A percentile compares a stretch with the other conserved stretches of the same genome.
phyloP scores from a whole-genome alignment of 306 rosid species.

The Bauhinia variegata region DNA sequence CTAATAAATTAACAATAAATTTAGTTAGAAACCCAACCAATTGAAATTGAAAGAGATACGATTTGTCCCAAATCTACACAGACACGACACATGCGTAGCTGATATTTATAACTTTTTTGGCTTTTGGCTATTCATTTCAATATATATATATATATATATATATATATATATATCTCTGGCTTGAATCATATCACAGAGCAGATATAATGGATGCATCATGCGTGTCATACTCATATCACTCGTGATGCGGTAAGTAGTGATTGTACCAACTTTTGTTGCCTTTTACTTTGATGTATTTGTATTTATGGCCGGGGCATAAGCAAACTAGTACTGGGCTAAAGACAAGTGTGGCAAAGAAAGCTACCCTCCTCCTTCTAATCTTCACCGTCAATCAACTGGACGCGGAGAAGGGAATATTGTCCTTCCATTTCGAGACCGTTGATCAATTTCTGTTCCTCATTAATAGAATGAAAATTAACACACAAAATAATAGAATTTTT shows the following conservation, averaged over 20 bases:
- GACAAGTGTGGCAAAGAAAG: slow-evolving; percentile 46
- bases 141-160: no score
- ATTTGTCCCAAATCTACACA: no score
- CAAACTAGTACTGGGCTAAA: slow-evolving; percentile 39
- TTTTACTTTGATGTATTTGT: slow-evolving; percentile 40
- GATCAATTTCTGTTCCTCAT: not conserved
- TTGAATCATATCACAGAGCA: slow-evolving; percentile 28
- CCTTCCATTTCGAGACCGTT: slow-evolving; percentile 28
- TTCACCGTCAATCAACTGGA: slow-evolving; percentile 27
- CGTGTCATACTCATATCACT: slow-evolving; percentile 47
- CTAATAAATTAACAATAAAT: no score
- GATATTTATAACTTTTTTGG: no score
- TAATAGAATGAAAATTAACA: not conserved
- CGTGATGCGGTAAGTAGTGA: slow-evolving; percentile 31
- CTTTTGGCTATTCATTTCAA: no score
- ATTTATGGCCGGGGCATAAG: slow-evolving; percentile 48
- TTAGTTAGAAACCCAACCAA: slow-evolving; percentile 20
- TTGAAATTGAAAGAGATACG: slow-evolving; percentile 35
- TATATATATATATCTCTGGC: no score
- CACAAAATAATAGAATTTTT: no score
- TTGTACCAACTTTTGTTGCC: slow-evolving; percentile 42
- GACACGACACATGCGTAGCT: not conserved
- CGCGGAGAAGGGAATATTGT: not conserved
- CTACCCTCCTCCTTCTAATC: slow-evolving; percentile 30
- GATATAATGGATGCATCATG: slow-evolving; percentile 42